Percentiles rank a stretch among this genome's conserved stretches.
These are phyloP conservation scores for Solanum clarkiae DNA, from an alignment of 257 asterid genomes.

Conservation along the genomic window DNA sequence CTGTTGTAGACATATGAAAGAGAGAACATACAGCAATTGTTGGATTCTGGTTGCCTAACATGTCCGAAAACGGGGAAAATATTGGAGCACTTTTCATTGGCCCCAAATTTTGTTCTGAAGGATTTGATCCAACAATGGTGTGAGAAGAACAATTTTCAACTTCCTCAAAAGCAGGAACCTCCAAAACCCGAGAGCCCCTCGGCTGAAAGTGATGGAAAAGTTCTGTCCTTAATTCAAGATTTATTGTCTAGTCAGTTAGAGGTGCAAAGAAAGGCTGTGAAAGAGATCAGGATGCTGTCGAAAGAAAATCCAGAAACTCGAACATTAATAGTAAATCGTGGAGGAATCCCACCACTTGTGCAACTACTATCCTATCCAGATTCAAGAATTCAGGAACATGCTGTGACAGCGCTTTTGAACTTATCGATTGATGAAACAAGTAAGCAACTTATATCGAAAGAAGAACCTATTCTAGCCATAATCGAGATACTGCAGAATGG, in stretches of 20 bases:
- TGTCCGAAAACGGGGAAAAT: conserved; percentile 71
- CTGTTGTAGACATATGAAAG: conserved; percentile 66
- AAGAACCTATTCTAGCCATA: conserved; percentile 46
- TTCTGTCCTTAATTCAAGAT: neutral
- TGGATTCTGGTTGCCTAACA: conserved; percentile 43
- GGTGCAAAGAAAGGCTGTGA: neutral
- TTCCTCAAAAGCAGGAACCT: conserved; percentile 21
- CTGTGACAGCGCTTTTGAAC: conserved; percentile 34
- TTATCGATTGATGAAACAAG: conserved; percentile 59
- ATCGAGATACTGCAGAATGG: conserved; percentile 55
- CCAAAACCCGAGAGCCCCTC: neutral
- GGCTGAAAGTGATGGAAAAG: neutral
- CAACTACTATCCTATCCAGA: conserved; percentile 29
- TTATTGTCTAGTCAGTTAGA: neutral
- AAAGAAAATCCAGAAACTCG: conserved; percentile 56
- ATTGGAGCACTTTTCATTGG: conserved; percentile 31
- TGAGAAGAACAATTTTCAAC: conserved; percentile 40
- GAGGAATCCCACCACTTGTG: conserved; percentile 52
- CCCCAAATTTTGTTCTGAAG: conserved; percentile 60
- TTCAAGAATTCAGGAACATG: conserved; percentile 37
- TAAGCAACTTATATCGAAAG: conserved; percentile 50
- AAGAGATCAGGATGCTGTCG: conserved; percentile 37
- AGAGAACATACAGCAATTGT: conserved; percentile 67
- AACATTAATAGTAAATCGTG: conserved; percentile 35
- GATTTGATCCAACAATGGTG: conserved; percentile 74